These are phyloP conservation scores for Cercospora sp. DNA, from an alignment of 2,329 filamentous ascomycete species.

Conservation along the genomic window DNA sequence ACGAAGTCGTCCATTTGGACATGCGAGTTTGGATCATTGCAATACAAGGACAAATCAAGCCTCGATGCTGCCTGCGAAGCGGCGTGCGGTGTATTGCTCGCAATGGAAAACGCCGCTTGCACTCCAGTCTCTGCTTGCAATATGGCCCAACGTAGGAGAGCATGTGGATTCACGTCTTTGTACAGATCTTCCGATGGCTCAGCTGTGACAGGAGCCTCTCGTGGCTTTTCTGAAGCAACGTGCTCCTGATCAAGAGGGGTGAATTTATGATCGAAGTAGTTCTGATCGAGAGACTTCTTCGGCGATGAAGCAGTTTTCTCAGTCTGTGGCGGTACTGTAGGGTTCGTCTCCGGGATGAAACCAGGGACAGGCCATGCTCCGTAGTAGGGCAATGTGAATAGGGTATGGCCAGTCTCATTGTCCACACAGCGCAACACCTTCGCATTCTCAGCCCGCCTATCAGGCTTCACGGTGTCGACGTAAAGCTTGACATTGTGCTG, in stretches of 20 bases:
- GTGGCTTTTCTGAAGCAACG: background rate
- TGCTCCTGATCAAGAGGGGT: background rate
- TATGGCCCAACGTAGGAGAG: conserved; percentile 26
- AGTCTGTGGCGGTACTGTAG: background rate
- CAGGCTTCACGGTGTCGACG: conserved; percentile 17
- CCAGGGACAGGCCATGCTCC: conserved; percentile 26
- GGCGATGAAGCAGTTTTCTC: background rate
- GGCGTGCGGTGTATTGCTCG: conserved; percentile 17
- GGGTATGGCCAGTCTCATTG: conserved; percentile 34
- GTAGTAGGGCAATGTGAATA: conserved; percentile 36
- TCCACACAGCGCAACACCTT: conserved; percentile 35
- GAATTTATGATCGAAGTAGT: conserved; percentile 29
- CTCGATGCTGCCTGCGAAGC: conserved; percentile 32
- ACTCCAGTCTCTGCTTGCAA: conserved; percentile 34
- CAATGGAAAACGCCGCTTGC: conserved; percentile 28
- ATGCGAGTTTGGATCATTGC: conserved; percentile 57
- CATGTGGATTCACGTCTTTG: conserved; percentile 22
- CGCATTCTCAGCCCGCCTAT: conserved; percentile 21
- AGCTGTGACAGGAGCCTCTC: background rate
- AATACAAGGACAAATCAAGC: conserved; percentile 46
- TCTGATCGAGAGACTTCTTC: conserved; percentile 23
- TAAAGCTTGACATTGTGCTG: conserved; percentile 39
- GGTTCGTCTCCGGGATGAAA: conserved; percentile 1
- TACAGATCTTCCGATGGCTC: conserved; percentile 16
- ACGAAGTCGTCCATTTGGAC: conserved; percentile 60